phyloP scores from a whole-genome alignment of 805 yeast species.

The Martiniozyma abietophila region DNA sequence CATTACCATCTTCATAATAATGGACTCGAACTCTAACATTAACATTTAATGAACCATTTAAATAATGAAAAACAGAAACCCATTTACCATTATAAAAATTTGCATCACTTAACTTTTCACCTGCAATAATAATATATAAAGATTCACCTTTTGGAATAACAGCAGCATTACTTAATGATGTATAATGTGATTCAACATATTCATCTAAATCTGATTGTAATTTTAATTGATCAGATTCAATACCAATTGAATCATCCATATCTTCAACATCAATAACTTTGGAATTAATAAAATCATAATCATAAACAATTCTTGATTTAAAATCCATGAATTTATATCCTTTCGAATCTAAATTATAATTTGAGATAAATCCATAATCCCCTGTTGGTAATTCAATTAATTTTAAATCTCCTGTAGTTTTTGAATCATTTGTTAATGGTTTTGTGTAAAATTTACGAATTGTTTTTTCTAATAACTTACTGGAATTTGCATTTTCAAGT shows the following conservation, averaged over 20 bases:
- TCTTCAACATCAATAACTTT: conserved; percentile 45
- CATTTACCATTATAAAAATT: conserved; percentile 90
- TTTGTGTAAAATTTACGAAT: conserved; percentile 20
- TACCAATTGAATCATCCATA: conserved; percentile 13
- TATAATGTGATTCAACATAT: conserved; percentile 62
- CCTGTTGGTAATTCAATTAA: conserved; percentile 22
- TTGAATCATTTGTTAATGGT: not conserved
- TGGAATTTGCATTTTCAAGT: conserved; percentile 19
- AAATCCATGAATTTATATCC: conserved; percentile 52
- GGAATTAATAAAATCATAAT: conserved; percentile 45
- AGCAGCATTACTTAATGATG: conserved; percentile 40
- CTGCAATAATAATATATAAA: conserved; percentile 46
- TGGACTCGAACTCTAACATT: conserved; percentile 64
- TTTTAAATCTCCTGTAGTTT: conserved; percentile 21
- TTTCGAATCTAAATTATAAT: conserved; percentile 32
- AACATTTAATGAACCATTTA: conserved; percentile 38
- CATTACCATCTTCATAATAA: conserved; percentile 95
- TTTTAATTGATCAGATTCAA: conserved; percentile 4
- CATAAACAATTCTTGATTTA: conserved; percentile 37
- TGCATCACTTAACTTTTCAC: conserved; percentile 59
- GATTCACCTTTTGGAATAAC: conserved; percentile 35
- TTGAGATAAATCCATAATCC: conserved; percentile 33
- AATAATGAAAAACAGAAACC: conserved; percentile 55
- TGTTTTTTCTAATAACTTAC: conserved; percentile 18
- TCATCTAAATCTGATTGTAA: conserved; percentile 26